Conservation (phyloP, 2,329 filamentous ascomycete species). For the Neonectria magnoliae region DNA sequence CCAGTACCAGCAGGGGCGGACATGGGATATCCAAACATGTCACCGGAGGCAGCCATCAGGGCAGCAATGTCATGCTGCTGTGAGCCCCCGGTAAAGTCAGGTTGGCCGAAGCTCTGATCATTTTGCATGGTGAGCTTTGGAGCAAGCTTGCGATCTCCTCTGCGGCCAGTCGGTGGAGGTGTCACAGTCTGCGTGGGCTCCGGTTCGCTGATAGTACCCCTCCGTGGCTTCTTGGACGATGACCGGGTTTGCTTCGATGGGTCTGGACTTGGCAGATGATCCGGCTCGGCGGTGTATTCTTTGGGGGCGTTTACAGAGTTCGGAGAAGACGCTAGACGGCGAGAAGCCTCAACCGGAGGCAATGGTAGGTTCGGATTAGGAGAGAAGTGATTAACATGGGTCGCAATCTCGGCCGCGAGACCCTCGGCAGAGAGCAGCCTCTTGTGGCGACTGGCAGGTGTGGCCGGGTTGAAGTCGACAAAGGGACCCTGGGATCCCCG, state of each 20-base stretch:
- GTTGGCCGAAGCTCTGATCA: constrained; percentile 64
- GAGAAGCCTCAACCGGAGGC: constrained; percentile 68
- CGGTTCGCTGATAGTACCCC: constrained; percentile 52
- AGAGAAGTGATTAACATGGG: constrained; percentile 72
- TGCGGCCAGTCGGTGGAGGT: constrained; percentile 67
- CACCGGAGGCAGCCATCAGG: constrained; percentile 59
- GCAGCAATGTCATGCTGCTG: constrained; percentile 60
- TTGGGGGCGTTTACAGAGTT: constrained; percentile 50
- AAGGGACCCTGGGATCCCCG: constrained; percentile 58
- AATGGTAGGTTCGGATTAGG: constrained; percentile 62
- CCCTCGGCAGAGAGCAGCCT: constrained; percentile 62
- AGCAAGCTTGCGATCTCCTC: constrained; percentile 65
- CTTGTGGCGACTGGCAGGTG: constrained; percentile 55
- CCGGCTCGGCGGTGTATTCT: constrained; percentile 44
- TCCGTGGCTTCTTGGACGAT: constrained; percentile 57
- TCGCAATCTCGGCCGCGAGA: constrained; percentile 61
- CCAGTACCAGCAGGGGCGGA: constrained; percentile 64
- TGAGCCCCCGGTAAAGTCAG: constrained; percentile 60
- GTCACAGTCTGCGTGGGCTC: constrained; percentile 63
- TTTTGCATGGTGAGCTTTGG: constrained; percentile 67
- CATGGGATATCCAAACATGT: constrained; percentile 69
- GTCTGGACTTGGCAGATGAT: constrained; percentile 43
- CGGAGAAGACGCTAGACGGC: constrained; percentile 68
- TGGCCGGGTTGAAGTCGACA: constrained; percentile 54
- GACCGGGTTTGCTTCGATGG: constrained; percentile 42